phyloP scores from a whole-genome alignment of 352 stramenopile species.

The Globisporangium paddicum region DNA sequence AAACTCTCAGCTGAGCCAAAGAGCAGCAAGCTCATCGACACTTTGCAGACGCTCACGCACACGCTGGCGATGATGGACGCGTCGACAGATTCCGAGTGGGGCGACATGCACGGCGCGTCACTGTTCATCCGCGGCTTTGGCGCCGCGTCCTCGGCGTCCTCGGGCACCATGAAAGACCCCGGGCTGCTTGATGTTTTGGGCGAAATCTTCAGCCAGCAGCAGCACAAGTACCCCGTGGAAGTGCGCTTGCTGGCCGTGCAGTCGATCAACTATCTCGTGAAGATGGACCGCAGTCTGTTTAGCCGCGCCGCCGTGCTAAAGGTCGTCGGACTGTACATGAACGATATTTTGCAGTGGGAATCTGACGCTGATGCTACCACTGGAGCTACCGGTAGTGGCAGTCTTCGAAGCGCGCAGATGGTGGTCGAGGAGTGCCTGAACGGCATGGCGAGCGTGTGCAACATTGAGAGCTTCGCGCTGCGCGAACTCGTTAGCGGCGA shows the following conservation, averaged over 20 bases:
- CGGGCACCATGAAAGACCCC: conserved; percentile 48
- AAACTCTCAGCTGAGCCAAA: conserved; percentile 45
- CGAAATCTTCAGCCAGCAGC: conserved; percentile 42
- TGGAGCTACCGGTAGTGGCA: neutral
- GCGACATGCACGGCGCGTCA: conserved; percentile 36
- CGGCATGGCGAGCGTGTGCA: conserved; percentile 64
- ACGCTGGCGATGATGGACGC: conserved; percentile 84
- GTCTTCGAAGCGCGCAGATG: conserved; percentile 42
- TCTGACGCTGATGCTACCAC: neutral
- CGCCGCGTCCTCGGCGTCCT: conserved; percentile 15
- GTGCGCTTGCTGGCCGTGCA: conserved; percentile 62
- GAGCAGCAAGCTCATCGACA: conserved; percentile 52
- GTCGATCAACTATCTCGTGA: conserved; percentile 84
- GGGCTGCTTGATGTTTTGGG: conserved; percentile 47
- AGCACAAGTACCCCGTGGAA: conserved; percentile 32
- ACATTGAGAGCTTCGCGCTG: conserved; percentile 43
- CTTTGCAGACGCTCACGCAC: conserved; percentile 74
- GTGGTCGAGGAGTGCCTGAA: conserved; percentile 80
- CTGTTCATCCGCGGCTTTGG: conserved; percentile 61
- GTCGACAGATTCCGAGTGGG: conserved; percentile 69
- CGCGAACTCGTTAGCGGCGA: conserved; percentile 37
- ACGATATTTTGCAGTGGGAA: conserved; percentile 38
- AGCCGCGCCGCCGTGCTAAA: conserved; percentile 37
- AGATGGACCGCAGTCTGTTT: conserved; percentile 71
- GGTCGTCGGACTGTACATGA: conserved; percentile 53